A percentile compares a stretch with the other conserved stretches of the same genome.
Conservation (phyloP, 352 stramenopile species). For the Pythium sukuiense region DNA sequence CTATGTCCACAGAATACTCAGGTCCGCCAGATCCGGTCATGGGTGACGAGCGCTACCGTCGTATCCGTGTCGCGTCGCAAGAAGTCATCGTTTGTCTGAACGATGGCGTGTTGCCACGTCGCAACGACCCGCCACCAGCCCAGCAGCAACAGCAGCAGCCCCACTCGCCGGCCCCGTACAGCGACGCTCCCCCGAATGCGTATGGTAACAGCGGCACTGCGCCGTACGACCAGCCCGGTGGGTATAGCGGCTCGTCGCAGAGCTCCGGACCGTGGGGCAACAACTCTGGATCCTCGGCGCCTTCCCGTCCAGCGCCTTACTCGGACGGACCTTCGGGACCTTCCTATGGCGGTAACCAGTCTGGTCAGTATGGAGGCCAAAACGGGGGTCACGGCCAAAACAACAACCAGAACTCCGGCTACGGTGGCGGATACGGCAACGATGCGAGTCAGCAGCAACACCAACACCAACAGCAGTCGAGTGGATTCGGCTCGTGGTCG, state of each 20-base stretch:
- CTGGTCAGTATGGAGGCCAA: constrained; percentile 28
- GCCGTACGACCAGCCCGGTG: constrained; percentile 12
- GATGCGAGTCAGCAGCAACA: constrained; percentile 18
- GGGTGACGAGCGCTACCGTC: constrained; percentile 81
- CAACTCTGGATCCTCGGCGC: constrained; percentile 15
- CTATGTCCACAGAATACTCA: constrained; percentile 57
- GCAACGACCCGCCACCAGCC: constrained; percentile 32
- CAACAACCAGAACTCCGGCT: constrained; percentile 4
- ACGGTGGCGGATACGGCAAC: constrained; percentile 28
- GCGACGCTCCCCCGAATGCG: constrained; percentile 16
- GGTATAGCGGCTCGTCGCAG: constrained; percentile 10
- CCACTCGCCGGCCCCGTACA: neutral
- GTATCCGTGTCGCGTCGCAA: constrained; percentile 79
- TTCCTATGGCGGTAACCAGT: constrained; percentile 33
- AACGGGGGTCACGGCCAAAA: constrained; percentile 28
- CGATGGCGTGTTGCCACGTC: constrained; percentile 58
- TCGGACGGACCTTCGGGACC: constrained; percentile 41
- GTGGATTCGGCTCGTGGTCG: constrained; percentile 61
- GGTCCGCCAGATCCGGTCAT: constrained; percentile 73
- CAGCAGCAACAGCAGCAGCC: constrained; percentile 20
- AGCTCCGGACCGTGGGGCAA: constrained; percentile 42
- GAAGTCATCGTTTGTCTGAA: constrained; percentile 82
- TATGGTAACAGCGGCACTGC: constrained; percentile 16
- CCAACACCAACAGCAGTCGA: constrained; percentile 25
- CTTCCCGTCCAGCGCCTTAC: constrained; percentile 54